Base-by-base conservation (phyloP, 2,329 filamentous ascomycete genomes). In the Alternaria brassicae region DNA sequence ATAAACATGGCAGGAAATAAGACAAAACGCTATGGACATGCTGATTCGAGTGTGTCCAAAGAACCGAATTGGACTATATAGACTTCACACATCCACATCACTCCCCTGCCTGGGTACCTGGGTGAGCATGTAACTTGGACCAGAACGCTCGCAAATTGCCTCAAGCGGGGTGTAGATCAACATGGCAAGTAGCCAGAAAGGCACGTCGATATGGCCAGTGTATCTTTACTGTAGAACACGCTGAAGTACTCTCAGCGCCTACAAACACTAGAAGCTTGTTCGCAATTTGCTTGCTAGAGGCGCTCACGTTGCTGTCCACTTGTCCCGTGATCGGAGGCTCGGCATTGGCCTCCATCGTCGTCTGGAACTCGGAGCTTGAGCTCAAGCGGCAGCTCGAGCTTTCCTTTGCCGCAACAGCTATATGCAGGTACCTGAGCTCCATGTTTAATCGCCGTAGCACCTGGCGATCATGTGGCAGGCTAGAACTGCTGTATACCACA, bases 391-490 rank as follows among this genome's bases (percentile, higher is more conserved):
- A 50, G 41, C 53, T 47, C 37, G 17, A 30, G 30, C 21, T 63
- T 48, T n/a, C 44, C 32, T 44, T 50, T 55, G 52, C 44, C 23
- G 21, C 52, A 50, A 25, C 47, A 40, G 59, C 41, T 55, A 28
- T 49, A 72, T 73, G 72, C 71, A 75, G 72, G 68, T 74, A 73
- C 71, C 51, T 70, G n/a, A 60, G 36, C 50, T 45, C 40, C 32
- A 56, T 52, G 57, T 50, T 17, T 55, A 63, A 63, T 64, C 55
- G 58, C 58, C 50, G 63, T 72, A 39, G 58, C 64, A 69, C 59
- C 56, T 55, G 49, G 59, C 54, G 54, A 66, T 71, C 68, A 70
- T 67, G 68, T 68, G 67, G 56, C 50, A 30, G 34, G 37, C 42
- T 21, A 42, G 21, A 25, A 17, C 42, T 48, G 36, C 21, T 58